Evolutionary conservation across 2,329 filamentous ascomycete genomes (phyloP).

Genomic region (Hymenoscyphus albidus): DNA sequence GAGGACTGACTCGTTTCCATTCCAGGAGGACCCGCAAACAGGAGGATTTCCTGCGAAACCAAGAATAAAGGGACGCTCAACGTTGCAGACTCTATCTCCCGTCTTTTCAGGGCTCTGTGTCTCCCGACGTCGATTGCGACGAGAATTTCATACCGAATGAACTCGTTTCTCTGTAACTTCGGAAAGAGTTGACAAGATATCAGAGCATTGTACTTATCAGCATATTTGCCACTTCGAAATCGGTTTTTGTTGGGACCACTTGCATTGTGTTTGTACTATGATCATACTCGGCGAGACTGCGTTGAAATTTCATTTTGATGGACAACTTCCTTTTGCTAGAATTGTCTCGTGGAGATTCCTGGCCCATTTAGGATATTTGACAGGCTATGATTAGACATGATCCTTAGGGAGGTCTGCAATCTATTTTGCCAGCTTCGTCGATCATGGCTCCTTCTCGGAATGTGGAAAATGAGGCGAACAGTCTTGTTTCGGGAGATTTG

Average conservation of each 20-base stretch:
- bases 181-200: neutral
- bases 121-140: neutral
- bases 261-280: neutral
- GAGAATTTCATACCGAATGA: neutral
- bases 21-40: neutral
- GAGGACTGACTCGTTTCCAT: neutral
- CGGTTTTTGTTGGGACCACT: neutral
- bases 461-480: neutral
- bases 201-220: neutral
- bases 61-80: neutral
- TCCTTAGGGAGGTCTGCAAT: neutral
- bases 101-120: neutral
- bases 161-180: neutral
- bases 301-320: neutral
- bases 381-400: neutral
- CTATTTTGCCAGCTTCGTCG: neutral
- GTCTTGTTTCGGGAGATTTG: neutral
- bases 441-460: neutral
- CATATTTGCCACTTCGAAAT: neutral
- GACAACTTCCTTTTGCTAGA: neutral
- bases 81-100: neutral
- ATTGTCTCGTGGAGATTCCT: neutral
- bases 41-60: neutral
- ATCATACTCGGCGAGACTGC: neutral
- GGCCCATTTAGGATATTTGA: neutral